These are phyloP conservation scores for Sedum album DNA, from an alignment of 164 flowering plant genomes.

Conservation along the genomic window DNA sequence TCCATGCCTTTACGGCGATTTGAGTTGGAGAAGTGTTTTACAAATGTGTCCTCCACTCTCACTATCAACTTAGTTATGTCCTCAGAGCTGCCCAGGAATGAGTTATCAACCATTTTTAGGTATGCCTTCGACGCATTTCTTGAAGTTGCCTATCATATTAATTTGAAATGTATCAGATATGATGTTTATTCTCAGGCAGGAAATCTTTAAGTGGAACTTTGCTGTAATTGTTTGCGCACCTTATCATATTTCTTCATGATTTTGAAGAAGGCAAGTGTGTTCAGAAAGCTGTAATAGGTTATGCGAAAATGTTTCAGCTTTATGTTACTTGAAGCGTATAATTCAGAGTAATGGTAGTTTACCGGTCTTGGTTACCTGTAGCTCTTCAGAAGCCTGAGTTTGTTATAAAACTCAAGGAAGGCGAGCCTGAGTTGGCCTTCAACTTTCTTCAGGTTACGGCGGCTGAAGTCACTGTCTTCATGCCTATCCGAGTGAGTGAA, in stretches of 20 bases:
- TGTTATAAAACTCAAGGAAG: conserved; percentile 25
- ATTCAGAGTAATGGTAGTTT: background rate
- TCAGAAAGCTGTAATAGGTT: conserved; percentile 27
- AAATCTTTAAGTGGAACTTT: background rate
- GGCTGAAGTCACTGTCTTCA: conserved; percentile 21
- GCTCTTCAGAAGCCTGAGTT: conserved; percentile 33
- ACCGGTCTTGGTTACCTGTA: conserved; percentile 14
- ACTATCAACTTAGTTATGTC: conserved; percentile 53
- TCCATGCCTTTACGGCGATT: conserved; percentile 55
- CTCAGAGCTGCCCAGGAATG: conserved; percentile 32
- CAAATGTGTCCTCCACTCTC: conserved; percentile 56
- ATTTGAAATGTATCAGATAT: background rate
- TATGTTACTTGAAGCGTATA: no score
- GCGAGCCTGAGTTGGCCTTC: conserved; percentile 22
- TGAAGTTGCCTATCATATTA: conserved; percentile 12
- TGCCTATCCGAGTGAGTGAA: conserved; percentile 11
- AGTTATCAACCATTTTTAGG: conserved; percentile 25
- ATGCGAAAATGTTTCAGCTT: background rate
- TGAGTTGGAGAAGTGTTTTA: conserved; percentile 56
- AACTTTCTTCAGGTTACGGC: conserved; percentile 20
- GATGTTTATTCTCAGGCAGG: background rate
- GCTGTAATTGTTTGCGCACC: conserved; percentile 15
- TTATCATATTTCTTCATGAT: conserved; percentile 53
- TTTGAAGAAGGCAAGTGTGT: conserved; percentile 35
- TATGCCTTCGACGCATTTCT: conserved; percentile 22